A percentile compares a stretch with the other conserved stretches of the same genome.
phyloP scores from a whole-genome alignment of 179 eudicot species.

The Spergularia azorica region DNA sequence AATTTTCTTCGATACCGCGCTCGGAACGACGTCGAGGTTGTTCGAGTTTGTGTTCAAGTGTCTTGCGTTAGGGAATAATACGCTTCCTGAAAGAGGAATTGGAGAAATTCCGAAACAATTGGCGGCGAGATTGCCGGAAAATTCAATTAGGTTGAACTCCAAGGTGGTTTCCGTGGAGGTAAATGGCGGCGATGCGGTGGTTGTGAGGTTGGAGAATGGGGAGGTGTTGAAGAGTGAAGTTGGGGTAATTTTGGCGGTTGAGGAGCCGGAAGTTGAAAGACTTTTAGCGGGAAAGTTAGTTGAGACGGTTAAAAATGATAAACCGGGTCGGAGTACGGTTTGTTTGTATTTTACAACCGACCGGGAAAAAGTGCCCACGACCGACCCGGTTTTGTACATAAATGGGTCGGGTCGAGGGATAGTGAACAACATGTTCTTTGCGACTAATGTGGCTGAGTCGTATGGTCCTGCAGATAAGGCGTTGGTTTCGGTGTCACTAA shows the following conservation, averaged over 20 bases:
- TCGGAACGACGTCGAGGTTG: slow-evolving; percentile 81
- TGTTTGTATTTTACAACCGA: slow-evolving; percentile 74
- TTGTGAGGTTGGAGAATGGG: slow-evolving; percentile 54
- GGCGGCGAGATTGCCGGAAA: slow-evolving; percentile 59
- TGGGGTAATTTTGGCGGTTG: slow-evolving; percentile 86
- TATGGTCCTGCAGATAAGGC: slow-evolving; percentile 82
- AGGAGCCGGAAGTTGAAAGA: slow-evolving; percentile 62
- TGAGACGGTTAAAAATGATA: not conserved
- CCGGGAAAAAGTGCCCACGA: slow-evolving; percentile 42
- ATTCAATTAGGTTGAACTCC: slow-evolving; percentile 59
- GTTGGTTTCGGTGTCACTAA: slow-evolving; percentile 71
- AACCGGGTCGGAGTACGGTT: slow-evolving; percentile 65
- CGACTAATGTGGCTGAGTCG: slow-evolving; percentile 77
- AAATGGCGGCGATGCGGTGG: slow-evolving; percentile 11
- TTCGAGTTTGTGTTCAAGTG: slow-evolving; percentile 88
- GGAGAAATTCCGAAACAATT: slow-evolving; percentile 81
- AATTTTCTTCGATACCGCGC: slow-evolving; percentile 76
- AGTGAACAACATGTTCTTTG: slow-evolving; percentile 92
- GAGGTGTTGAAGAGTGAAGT: slow-evolving; percentile 50
- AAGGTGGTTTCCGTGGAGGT: slow-evolving; percentile 47
- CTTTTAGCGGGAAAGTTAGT: slow-evolving; percentile 56
- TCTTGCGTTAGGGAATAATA: slow-evolving; percentile 77
- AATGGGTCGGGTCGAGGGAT: slow-evolving; percentile 90
- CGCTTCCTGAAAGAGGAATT: slow-evolving; percentile 84
- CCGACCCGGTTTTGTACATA: slow-evolving; percentile 68